Evolutionary conservation across 768 basidiomycete genomes (phyloP).

Genomic region (Rubroboletus satanas): DNA sequence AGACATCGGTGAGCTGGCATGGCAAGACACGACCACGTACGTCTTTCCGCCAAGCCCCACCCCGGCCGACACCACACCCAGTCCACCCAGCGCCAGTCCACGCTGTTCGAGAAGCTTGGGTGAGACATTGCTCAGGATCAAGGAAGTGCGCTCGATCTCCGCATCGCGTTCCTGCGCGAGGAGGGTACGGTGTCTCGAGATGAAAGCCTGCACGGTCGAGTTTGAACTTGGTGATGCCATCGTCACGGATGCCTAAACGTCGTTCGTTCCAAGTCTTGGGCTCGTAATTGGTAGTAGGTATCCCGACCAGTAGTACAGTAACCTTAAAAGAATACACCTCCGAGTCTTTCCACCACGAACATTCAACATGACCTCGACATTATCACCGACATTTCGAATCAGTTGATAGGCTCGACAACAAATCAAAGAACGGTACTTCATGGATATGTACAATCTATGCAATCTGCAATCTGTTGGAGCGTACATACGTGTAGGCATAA

Average conservation of each 20-base stretch:
- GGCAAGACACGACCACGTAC: slow-evolving; percentile 38
- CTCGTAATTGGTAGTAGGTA: neutral
- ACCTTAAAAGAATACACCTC: too few relatives aligned
- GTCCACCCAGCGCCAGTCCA: slow-evolving; percentile 72
- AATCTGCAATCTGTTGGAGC: too few relatives aligned
- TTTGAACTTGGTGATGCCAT: slow-evolving; percentile 21
- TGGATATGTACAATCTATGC: too few relatives aligned
- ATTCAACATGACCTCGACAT: neutral
- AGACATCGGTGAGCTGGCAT: neutral
- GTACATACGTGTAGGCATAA: too few relatives aligned
- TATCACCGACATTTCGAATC: neutral
- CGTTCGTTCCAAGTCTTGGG: too few relatives aligned
- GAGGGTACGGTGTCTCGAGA: slow-evolving; percentile 63
- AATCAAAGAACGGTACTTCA: neutral
- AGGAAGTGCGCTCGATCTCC: slow-evolving; percentile 77
- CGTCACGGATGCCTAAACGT: neutral
- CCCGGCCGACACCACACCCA: slow-evolving; percentile 67
- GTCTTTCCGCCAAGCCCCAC: slow-evolving; percentile 92
- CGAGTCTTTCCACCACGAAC: too few relatives aligned
- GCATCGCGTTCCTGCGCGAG: slow-evolving; percentile 71
- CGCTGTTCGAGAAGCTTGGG: slow-evolving; percentile 84
- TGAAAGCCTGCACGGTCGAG: slow-evolving; percentile 48
- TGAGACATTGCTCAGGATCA: slow-evolving; percentile 79
- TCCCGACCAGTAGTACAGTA: too few relatives aligned
- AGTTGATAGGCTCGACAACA: neutral